These are phyloP conservation scores for Ehretia macrophylla DNA, from an alignment of 257 asterid genomes.

Conservation along the genomic window DNA sequence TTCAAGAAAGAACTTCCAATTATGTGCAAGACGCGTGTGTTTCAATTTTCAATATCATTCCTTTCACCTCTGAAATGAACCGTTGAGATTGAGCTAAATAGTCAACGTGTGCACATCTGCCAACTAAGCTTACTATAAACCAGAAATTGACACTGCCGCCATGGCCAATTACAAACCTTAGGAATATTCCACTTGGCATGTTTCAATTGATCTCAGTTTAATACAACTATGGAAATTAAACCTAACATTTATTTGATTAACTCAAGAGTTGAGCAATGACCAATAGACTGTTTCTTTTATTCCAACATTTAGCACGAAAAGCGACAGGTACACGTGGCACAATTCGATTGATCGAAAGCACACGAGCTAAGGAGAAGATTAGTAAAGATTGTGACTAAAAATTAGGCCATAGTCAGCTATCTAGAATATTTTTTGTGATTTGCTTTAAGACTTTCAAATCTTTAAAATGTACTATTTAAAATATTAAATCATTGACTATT, in stretches of 20 bases:
- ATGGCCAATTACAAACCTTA: too few species aligned
- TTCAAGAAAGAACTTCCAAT: too few species aligned
- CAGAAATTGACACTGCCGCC: too few species aligned
- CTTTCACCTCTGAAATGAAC: too few species aligned
- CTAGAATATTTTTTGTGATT: conserved; percentile 22
- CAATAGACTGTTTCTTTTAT: conserved; percentile 50
- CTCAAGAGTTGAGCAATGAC: conserved; percentile 44
- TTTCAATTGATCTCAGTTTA: too few species aligned
- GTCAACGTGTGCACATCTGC: too few species aligned
- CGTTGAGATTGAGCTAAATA: too few species aligned
- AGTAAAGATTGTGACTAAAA: neutral
- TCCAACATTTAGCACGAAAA: conserved; percentile 50
- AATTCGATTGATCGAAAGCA: conserved; percentile 11
- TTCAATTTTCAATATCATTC: too few species aligned
- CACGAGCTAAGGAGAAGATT: conserved; percentile 14
- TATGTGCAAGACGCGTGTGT: too few species aligned
- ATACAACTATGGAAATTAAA: too few species aligned
- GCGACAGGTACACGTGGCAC: conserved; percentile 32
- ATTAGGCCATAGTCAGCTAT: conserved; percentile 41
- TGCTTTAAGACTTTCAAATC: conserved; percentile 33
- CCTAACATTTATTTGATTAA: conserved; percentile 38
- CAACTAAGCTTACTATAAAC: too few species aligned
- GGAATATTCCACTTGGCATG: too few species aligned
- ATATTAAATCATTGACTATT: conserved; percentile 24
- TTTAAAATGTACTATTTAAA: conserved; percentile 9